These are phyloP conservation scores for Adenanthera pavonina DNA, from an alignment of 306 rosid species.

Conservation along the genomic window DNA sequence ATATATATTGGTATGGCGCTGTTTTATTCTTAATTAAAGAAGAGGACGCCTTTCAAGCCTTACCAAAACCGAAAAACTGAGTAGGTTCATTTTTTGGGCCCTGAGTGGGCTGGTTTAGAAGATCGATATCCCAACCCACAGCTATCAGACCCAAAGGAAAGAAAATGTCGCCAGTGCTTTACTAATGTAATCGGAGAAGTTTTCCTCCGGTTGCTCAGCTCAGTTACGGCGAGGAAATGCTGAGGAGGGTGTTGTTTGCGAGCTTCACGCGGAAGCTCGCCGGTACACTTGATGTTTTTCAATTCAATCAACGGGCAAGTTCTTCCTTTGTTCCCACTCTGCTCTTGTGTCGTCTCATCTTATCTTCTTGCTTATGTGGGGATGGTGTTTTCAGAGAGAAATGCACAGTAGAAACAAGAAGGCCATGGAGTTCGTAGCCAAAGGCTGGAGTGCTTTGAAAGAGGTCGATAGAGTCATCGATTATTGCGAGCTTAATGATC, in stretches of 20 bases:
- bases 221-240: slow-evolving; percentile 34
- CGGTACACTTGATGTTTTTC: slow-evolving; percentile 40
- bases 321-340: background rate
- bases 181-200: background rate
- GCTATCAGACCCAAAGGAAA: no score
- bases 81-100: no score
- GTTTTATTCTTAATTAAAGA: no score
- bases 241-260: slow-evolving; percentile 49
- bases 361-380: slow-evolving; percentile 3
- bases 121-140: no score
- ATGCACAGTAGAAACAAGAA: slow-evolving; percentile 86
- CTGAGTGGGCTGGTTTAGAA: no score
- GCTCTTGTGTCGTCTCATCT: background rate
- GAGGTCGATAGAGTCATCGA: slow-evolving; percentile 95
- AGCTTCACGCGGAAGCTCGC: slow-evolving; percentile 41
- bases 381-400: slow-evolving; percentile 57
- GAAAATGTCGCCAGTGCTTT: no score
- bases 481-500: slow-evolving; percentile 77
- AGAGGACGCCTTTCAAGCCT: no score
- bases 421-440: slow-evolving; percentile 84
- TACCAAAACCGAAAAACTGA: no score
- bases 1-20: no score
- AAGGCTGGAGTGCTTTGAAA: slow-evolving; percentile 86
- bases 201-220: background rate
- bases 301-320: slow-evolving; percentile 62